Evolutionary conservation across 768 basidiomycete species (phyloP).

Genomic region (Mycena rosella): DNA sequence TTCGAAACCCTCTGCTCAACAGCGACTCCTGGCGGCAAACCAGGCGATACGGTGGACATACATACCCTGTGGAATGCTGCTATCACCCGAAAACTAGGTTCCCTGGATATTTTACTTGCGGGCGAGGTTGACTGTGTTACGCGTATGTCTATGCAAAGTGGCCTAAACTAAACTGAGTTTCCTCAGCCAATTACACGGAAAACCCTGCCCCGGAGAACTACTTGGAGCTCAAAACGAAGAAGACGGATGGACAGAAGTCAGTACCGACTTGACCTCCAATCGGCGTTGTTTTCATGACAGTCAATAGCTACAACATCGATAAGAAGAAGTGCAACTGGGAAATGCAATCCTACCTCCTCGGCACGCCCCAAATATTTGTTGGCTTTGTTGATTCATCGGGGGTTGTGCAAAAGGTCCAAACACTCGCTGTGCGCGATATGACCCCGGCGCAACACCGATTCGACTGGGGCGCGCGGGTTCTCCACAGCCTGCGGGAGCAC

Average conservation of each 20-base stretch:
- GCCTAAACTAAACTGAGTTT: too few species aligned
- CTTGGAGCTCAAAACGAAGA: slow-evolving; percentile 28
- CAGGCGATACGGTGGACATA: not conserved
- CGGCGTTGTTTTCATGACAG: not conserved
- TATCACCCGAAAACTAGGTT: slow-evolving; percentile 13
- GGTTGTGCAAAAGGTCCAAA: not conserved
- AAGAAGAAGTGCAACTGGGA: slow-evolving; percentile 11
- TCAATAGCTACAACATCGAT: not conserved
- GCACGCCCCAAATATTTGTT: slow-evolving; percentile 14
- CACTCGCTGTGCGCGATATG: not conserved
- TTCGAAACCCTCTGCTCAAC: slow-evolving; percentile 23
- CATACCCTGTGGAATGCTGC: slow-evolving; percentile 20
- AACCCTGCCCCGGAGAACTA: slow-evolving; percentile 22
- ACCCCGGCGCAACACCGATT: not conserved
- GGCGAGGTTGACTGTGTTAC: slow-evolving; percentile 33
- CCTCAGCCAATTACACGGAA: slow-evolving; percentile 8
- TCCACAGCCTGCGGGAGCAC: slow-evolving; percentile 1
- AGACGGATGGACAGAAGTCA: not conserved
- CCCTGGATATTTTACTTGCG: slow-evolving; percentile 22
- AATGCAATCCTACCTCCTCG: slow-evolving; percentile 28
- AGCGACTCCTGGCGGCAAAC: not conserved
- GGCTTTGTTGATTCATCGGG: slow-evolving; percentile 7
- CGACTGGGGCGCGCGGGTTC: slow-evolving; percentile 23
- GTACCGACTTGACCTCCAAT: not conserved
- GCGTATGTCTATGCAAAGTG: not conserved